phyloP scores from a whole-genome alignment of 2,329 filamentous ascomycete genomes.

The Coniochaeta ligniaria region DNA sequence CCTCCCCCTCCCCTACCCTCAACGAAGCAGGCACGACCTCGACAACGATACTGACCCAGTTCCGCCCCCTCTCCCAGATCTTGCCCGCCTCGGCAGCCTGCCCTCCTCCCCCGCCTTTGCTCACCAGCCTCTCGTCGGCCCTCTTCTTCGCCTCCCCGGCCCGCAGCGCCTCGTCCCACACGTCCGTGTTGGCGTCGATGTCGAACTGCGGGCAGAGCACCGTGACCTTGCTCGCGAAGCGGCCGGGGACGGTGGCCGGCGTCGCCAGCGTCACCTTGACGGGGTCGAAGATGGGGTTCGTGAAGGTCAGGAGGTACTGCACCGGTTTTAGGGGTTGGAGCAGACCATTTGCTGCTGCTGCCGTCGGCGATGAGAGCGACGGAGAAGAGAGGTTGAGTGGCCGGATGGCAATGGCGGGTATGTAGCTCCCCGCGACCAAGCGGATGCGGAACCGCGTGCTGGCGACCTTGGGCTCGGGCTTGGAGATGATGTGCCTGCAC shows the following conservation, averaged over 20 bases:
- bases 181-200: conserved; percentile 82
- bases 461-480: conserved; percentile 84
- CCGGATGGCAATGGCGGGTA: conserved; percentile 72
- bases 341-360: conserved; percentile 12
- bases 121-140: conserved; percentile 1
- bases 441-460: conserved; percentile 90
- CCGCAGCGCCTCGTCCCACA: conserved; percentile 81
- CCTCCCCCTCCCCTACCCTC: conserved; percentile 12
- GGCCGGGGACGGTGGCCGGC: conserved; percentile 69
- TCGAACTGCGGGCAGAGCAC: conserved; percentile 92
- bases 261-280: conserved; percentile 85
- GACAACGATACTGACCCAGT: conserved; percentile 90
- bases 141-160: conserved; percentile 25
- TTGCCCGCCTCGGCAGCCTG: conserved; percentile 84
- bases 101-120: conserved; percentile 20
- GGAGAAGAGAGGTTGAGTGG: conserved; percentile 28
- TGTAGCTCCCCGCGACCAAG: conserved; percentile 79
- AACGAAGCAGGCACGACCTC: conserved; percentile 70
- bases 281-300: conserved; percentile 88
- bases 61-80: conserved; percentile 89
- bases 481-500: conserved; percentile 91
- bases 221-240: conserved; percentile 73
- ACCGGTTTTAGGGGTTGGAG: conserved; percentile 54
- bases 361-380: conserved; percentile 13
- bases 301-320: conserved; percentile 84